phyloP scores from a whole-genome alignment of 805 yeast species.

The Cyberlindnera maritima region DNA sequence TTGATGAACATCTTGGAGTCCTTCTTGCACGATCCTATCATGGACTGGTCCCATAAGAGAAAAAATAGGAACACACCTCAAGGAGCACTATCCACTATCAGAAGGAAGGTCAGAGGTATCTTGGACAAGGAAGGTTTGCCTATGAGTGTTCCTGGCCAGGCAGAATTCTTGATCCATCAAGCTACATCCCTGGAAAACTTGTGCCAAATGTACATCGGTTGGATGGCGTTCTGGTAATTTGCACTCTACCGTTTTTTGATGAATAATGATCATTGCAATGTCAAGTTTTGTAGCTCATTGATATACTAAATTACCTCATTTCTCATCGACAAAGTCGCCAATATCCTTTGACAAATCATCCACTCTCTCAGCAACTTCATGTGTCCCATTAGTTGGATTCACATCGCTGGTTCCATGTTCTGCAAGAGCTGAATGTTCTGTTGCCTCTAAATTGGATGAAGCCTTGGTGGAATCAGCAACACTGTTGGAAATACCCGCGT shows the following conservation, averaged over 20 bases:
- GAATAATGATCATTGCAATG: neutral
- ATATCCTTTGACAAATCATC: too few relatives aligned
- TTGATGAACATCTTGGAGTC: constrained; percentile 90
- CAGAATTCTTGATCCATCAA: constrained; percentile 80
- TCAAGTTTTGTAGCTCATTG: neutral
- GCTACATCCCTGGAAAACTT: constrained; percentile 72
- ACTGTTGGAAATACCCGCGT: neutral
- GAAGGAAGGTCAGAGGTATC: constrained; percentile 82
- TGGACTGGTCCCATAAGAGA: constrained; percentile 63
- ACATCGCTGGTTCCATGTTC: neutral
- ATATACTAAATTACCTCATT: neutral
- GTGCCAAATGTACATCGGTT: constrained; percentile 89
- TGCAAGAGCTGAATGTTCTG: neutral
- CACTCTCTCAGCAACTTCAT: too few relatives aligned
- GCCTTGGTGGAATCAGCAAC: neutral
- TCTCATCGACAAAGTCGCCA: too few relatives aligned
- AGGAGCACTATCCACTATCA: constrained; percentile 64
- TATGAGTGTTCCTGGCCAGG: constrained; percentile 89
- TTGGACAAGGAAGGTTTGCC: constrained; percentile 80
- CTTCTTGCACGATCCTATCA: constrained; percentile 86
- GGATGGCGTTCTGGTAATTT: constrained; percentile 66
- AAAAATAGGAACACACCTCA: constrained; percentile 50
- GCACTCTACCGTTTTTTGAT: neutral
- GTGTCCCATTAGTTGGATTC: too few relatives aligned
- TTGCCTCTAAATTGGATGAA: neutral